phyloP scores from a whole-genome alignment of 2,329 filamentous ascomycete species.

The Pseudocercospora eumusae region DNA sequence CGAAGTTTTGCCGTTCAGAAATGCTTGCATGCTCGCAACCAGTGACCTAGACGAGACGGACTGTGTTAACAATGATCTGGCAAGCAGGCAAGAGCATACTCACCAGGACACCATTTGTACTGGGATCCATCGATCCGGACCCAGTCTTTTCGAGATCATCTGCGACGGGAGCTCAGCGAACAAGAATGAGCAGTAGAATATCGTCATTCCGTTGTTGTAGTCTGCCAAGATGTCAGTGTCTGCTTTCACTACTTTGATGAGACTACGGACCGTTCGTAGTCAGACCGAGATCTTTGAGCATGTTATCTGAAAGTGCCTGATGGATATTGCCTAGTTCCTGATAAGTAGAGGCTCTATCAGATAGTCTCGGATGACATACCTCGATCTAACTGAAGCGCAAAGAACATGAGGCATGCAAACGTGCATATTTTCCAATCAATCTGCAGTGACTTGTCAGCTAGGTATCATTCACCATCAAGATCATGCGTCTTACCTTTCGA shows the following conservation, averaged over 20 bases:
- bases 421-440: conserved; percentile 55
- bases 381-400: conserved; percentile 48
- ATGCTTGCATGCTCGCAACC: conserved; percentile 43
- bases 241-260: too few relatives aligned
- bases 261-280: conserved; percentile 45
- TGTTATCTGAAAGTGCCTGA: conserved; percentile 36
- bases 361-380: not conserved
- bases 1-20: conserved; percentile 37
- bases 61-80: too few relatives aligned
- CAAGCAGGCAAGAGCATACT: too few relatives aligned
- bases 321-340: conserved; percentile 37
- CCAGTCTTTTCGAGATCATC: conserved; percentile 49
- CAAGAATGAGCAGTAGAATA: conserved; percentile 84
- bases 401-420: conserved; percentile 58
- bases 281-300: conserved; percentile 54
- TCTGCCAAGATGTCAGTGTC: conserved; percentile 29
- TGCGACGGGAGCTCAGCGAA: conserved; percentile 43
- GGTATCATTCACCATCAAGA: not conserved
- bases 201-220: conserved; percentile 49
- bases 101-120: conserved; percentile 44
- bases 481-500: conserved; percentile 48
- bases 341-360: too few relatives aligned
- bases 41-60: conserved; percentile 36
- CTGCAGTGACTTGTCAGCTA: conserved; percentile 31
- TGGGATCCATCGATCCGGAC: conserved; percentile 50